Percentiles rank a stretch among this genome's conserved stretches.
phyloP scores from a whole-genome alignment of 2,329 filamentous ascomycete species.

The Cladosporium sphaerospermum region DNA sequence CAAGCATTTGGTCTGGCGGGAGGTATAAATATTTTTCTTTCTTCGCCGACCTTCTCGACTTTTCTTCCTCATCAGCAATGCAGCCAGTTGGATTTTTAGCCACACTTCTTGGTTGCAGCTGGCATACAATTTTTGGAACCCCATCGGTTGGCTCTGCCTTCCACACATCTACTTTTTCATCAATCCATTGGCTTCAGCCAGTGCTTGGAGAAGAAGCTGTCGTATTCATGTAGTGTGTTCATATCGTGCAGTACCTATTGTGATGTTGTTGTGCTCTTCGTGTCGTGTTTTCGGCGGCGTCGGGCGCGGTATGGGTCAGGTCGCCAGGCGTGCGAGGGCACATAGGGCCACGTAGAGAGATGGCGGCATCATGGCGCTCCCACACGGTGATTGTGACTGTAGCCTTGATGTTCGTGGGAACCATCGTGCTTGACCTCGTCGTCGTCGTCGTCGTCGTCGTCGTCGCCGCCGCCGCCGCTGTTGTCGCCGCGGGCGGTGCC shows the following conservation, averaged over 20 bases:
- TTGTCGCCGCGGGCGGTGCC: too few species aligned
- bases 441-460: too few species aligned
- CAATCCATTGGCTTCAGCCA: conserved; percentile 4
- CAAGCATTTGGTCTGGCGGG: not conserved
- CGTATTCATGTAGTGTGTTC: not conserved
- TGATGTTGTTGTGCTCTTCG: not conserved
- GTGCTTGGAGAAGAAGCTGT: conserved; percentile 5
- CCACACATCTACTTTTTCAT: not conserved
- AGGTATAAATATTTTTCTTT: not conserved
- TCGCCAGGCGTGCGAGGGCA: not conserved
- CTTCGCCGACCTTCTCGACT: not conserved
- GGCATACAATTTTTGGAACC: conserved; percentile 2
- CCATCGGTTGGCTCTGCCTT: not conserved
- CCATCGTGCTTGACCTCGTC: too few species aligned
- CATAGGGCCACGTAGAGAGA: not conserved
- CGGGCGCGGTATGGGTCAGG: not conserved
- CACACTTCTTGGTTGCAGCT: too few species aligned
- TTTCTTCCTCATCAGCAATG: not conserved
- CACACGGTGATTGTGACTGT: not conserved
- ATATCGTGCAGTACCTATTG: not conserved
- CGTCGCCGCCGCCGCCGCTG: too few species aligned
- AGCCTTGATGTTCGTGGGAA: not conserved
- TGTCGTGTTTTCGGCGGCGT: not conserved
- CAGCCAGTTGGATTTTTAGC: not conserved
- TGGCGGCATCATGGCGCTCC: not conserved